Conservation (phyloP, 345 rosid species). For the Heritiera fomes region DNA sequence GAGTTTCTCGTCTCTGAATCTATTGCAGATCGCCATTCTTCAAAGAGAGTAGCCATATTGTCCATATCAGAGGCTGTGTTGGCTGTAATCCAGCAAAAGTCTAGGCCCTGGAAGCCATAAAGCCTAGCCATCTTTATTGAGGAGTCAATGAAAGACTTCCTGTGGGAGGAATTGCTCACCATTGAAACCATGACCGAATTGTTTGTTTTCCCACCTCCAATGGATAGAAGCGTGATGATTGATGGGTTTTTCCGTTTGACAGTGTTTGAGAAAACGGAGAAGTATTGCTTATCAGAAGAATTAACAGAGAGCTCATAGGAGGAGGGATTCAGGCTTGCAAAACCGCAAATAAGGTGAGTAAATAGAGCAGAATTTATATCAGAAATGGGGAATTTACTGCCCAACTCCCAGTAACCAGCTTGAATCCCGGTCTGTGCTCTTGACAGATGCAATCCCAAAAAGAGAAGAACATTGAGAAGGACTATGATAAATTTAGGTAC, state of each 20-base stretch:
- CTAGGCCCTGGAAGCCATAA: constrained; percentile 32
- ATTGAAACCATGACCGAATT: neutral
- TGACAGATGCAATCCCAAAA: too few species aligned
- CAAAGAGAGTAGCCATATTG: constrained; percentile 23
- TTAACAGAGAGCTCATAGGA: constrained; percentile 20
- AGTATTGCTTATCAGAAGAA: constrained; percentile 1
- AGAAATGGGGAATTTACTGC: constrained; percentile 19
- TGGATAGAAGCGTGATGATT: constrained; percentile 27
- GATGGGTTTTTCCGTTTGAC: constrained; percentile 28
- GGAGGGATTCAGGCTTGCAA: constrained; percentile 25
- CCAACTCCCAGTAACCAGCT: constrained; percentile 16
- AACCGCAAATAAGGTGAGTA: constrained; percentile 38
- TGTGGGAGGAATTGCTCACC: constrained; percentile 16
- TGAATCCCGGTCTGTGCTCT: too few species aligned
- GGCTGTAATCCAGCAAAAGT: constrained; percentile 24
- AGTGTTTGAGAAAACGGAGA: constrained; percentile 12
- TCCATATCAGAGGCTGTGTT: neutral
- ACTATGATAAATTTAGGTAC: too few species aligned
- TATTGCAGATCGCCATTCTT: constrained; percentile 29
- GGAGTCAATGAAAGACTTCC: constrained; percentile 13
- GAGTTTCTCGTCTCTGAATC: constrained; percentile 13
- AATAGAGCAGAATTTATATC: constrained; percentile 34
- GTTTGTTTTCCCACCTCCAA: constrained; percentile 4
- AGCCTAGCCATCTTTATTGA: constrained; percentile 23
- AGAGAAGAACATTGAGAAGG: too few species aligned